Conservation (phyloP, 179 eudicot species). For the Camellia oleifera region DNA sequence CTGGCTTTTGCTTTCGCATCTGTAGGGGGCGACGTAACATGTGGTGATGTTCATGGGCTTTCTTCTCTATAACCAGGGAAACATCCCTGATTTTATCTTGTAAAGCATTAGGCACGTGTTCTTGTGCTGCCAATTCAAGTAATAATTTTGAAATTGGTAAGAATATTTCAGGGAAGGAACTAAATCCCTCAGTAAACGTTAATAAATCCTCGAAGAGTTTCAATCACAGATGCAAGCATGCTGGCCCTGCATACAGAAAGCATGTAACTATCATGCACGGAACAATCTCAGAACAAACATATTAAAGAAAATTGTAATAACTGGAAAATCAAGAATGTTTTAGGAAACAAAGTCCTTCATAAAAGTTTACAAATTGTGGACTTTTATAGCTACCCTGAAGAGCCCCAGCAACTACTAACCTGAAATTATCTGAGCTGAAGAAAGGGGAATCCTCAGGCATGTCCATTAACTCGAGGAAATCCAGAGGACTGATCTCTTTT, state of each 20-base stretch:
- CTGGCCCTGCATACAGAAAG: slow-evolving; percentile 61
- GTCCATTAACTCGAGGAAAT: slow-evolving; percentile 70
- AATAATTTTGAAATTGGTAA: slow-evolving; percentile 46
- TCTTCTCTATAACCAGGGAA: slow-evolving; percentile 44
- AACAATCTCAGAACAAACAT: neutral
- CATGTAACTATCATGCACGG: neutral
- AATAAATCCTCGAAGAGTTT: slow-evolving; percentile 62
- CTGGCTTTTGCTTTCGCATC: slow-evolving; percentile 76
- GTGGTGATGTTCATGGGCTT: slow-evolving; percentile 48
- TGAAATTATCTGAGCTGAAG: slow-evolving; percentile 64
- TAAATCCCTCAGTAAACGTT: slow-evolving; percentile 49
- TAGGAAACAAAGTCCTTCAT: neutral
- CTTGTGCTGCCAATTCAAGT: slow-evolving; percentile 48
- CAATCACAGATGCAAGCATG: slow-evolving; percentile 58
- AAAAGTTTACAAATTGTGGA: neutral
- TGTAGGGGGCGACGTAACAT: slow-evolving; percentile 60
- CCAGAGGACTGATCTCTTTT: slow-evolving; percentile 52
- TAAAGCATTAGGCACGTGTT: slow-evolving; percentile 49
- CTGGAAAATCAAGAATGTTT: neutral
- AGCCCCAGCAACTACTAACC: slow-evolving; percentile 40
- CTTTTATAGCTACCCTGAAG: neutral
- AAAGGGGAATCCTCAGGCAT: slow-evolving; percentile 68
- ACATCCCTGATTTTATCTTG: slow-evolving; percentile 49
- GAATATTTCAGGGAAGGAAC: slow-evolving; percentile 78
- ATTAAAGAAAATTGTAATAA: neutral